Evolutionary conservation across 2,329 filamentous ascomycete species (phyloP).

Genomic region (Calonectria fujianensis): DNA sequence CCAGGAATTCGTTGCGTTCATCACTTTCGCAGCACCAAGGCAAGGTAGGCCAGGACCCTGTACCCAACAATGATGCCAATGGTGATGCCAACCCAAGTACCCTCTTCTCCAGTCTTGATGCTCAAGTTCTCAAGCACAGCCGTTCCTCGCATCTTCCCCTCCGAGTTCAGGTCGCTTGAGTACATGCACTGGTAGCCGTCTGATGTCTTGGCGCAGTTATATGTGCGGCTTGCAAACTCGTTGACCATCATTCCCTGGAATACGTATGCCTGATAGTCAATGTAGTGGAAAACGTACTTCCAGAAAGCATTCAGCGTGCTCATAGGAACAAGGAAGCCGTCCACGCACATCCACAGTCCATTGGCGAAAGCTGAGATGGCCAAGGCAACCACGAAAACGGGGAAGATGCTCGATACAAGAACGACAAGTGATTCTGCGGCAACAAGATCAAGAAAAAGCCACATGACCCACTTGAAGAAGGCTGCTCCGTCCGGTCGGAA

Average conservation of each 20-base stretch:
- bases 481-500: constrained; percentile 4
- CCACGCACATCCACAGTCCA: constrained; percentile 9
- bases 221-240: constrained; percentile 4
- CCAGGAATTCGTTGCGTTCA: background rate
- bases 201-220: background rate
- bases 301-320: background rate
- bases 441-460: constrained; percentile 15
- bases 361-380: constrained; percentile 15
- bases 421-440: constrained; percentile 9
- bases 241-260: constrained; percentile 24
- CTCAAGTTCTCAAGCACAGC: background rate
- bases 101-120: constrained; percentile 8
- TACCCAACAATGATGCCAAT: constrained; percentile 12
- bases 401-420: constrained; percentile 11
- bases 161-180: constrained; percentile 3
- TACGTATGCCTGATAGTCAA: constrained; percentile 3
- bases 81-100: constrained; percentile 16
- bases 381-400: background rate
- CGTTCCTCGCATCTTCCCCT: background rate
- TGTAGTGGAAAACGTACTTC: constrained; percentile 18
- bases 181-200: constrained; percentile 18
- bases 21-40: constrained; percentile 3
- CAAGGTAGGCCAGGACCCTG: background rate
- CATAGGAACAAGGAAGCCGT: constrained; percentile 5
- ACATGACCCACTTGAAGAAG: constrained; percentile 21